phyloP scores from a whole-genome alignment of 2,329 filamentous ascomycete genomes.

The Erysiphe neolycopersici region DNA sequence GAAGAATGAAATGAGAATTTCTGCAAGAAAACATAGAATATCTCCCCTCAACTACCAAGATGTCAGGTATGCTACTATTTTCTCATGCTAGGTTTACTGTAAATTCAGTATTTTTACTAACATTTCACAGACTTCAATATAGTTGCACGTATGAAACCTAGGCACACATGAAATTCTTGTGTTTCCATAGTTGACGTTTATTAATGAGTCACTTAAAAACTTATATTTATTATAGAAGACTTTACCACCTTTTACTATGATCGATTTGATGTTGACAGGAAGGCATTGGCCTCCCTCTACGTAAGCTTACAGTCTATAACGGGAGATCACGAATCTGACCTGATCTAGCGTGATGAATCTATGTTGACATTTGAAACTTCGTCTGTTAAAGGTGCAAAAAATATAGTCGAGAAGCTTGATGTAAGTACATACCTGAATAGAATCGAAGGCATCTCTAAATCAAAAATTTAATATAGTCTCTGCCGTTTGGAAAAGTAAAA shows the following conservation, averaged over 20 bases:
- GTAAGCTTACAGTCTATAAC: conserved; percentile 25
- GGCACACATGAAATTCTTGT: background rate
- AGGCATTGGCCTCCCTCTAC: conserved; percentile 43
- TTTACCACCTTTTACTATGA: conserved; percentile 84
- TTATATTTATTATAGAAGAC: conserved; percentile 29
- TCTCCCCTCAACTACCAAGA: background rate
- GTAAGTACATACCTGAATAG: conserved; percentile 23
- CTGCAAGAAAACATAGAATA: background rate
- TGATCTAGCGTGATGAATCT: conserved; percentile 42
- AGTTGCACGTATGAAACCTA: conserved; percentile 17
- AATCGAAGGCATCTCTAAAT: background rate
- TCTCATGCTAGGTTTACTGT: background rate
- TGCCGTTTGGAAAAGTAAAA: conserved; percentile 59
- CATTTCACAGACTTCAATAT: conserved; percentile 14
- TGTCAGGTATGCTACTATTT: background rate
- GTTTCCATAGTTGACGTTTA: no score
- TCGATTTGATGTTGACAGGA: conserved; percentile 52
- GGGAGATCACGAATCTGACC: background rate
- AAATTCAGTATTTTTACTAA: conserved; percentile 1
- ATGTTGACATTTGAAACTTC: conserved; percentile 81
- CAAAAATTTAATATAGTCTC: conserved; percentile 21
- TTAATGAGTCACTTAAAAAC: background rate
- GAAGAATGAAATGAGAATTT: background rate
- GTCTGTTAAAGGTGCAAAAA: conserved; percentile 31
- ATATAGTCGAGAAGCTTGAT: conserved; percentile 56